These are phyloP conservation scores for Neurospora pannonica DNA, from an alignment of 495 filamentous ascomycete genomes.

Conservation along the genomic window DNA sequence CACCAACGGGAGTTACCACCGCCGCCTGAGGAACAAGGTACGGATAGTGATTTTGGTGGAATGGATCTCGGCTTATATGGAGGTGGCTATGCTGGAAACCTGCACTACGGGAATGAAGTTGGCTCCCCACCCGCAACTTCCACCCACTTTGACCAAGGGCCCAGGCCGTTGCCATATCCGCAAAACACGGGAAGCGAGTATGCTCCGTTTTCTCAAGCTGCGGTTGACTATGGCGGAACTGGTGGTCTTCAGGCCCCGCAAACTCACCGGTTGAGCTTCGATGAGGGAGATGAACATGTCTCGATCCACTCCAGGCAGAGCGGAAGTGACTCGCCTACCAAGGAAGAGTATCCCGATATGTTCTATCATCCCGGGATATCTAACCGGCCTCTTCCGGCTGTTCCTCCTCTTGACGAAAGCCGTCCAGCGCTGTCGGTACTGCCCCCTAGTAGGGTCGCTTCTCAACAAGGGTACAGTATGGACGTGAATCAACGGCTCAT, in stretches of 20 bases:
- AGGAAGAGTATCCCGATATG: conserved; percentile 73
- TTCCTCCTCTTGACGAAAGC: conserved; percentile 43
- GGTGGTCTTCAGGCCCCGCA: conserved; percentile 72
- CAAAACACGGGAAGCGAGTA: conserved; percentile 28
- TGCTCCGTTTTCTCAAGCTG: conserved; percentile 31
- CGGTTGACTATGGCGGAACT: conserved; percentile 68
- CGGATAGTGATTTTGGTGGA: conserved; percentile 61
- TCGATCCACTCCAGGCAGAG: conserved; percentile 40
- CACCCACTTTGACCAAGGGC: conserved; percentile 13
- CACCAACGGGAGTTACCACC: conserved; percentile 13
- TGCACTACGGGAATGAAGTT: conserved; percentile 62
- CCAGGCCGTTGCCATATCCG: conserved; percentile 28
- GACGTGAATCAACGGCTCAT: conserved; percentile 30
- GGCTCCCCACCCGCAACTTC: conserved; percentile 28
- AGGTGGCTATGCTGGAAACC: conserved; percentile 61
- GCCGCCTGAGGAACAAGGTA: conserved; percentile 40
- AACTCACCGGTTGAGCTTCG: conserved; percentile 70
- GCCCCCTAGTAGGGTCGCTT: conserved; percentile 18
- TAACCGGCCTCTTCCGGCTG: conserved; percentile 67
- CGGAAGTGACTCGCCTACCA: conserved; percentile 45
- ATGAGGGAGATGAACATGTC: conserved; percentile 79
- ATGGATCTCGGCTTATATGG: conserved; percentile 67
- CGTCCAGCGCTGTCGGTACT: conserved; percentile 30
- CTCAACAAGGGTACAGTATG: conserved; percentile 31
- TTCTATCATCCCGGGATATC: conserved; percentile 84